Conservation (phyloP, 768 basidiomycete species). For the Pulveroboletus sp. region DNA sequence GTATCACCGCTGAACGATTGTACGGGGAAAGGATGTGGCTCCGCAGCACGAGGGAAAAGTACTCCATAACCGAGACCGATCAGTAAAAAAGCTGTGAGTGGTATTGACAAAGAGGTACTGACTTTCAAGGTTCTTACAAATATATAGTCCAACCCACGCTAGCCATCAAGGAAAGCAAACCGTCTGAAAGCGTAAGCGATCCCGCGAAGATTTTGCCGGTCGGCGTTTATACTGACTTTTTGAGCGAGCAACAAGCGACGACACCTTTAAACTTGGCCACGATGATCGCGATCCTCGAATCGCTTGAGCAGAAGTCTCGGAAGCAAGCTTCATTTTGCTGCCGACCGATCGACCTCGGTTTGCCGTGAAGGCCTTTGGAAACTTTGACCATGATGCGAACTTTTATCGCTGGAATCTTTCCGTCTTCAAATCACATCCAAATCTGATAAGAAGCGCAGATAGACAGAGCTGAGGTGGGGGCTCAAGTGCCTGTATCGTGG, state of each 20-base stretch:
- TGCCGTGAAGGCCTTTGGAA: neutral
- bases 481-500: constrained; percentile 20
- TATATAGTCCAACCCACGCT: constrained; percentile 1
- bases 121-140: neutral
- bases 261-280: constrained; percentile 22
- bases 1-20: neutral
- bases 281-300: constrained; percentile 28
- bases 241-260: constrained; percentile 25
- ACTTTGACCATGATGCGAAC: neutral
- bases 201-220: constrained; percentile 31
- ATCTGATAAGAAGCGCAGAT: constrained; percentile 1
- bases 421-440: neutral
- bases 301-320: constrained; percentile 24
- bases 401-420: neutral
- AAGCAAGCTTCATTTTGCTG: constrained; percentile 21
- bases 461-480: constrained; percentile 10
- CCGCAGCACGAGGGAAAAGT: too few species aligned
- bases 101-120: neutral
- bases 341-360: constrained; percentile 18
- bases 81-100: neutral
- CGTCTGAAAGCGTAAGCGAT: constrained; percentile 22
- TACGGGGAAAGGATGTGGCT: neutral
- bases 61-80: neutral
- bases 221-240: constrained; percentile 17
- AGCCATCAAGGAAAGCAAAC: neutral